Evolutionary conservation across 2,329 filamentous ascomycete genomes (phyloP), one percentile per base, ranked within the genome.

Genomic region (Fusarium fracticaudum): DNA sequence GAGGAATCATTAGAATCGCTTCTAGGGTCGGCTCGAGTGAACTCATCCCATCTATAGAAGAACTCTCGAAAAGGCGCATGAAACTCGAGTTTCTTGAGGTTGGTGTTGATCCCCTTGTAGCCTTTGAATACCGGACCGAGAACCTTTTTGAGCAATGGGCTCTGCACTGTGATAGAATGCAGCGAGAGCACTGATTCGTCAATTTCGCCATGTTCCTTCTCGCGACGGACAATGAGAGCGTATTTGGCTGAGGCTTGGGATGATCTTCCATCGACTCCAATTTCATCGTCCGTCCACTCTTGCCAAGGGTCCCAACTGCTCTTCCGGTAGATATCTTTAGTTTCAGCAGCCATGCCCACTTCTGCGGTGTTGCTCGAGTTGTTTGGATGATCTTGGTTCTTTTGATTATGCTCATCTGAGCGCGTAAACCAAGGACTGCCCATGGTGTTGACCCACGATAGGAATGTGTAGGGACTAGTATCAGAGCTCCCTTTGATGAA

Each of bases 1-100:
- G 26, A 24, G 14, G 6, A n/a, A 6, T 43, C 54, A 11, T 20
- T 3, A 1, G 11, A 9, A 7, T 26, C 13, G 0, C 18, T 40
- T 6, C 3, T 18, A 0, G 64, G 53, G 8, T 50, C 38, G 12
- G 66, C 66, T n/a, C 43, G 35, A 1, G 33, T 18, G 26, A 71
- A 65, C 6, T 64, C 35, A 1, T 60, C 17, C 68, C 54, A 69
- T 13, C 48, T n/a, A 38, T 64, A 69, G 5, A 65, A 65, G 15
- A 71, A 70, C 15, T 70, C 60, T 22, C 50, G 65, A 9, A 33
- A 69, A 18, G 66, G 68, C 17, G 60, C 65, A 8, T 35, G 37
- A 8, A 69, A 69, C 8, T 60, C 48, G 2, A 65, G 43, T 3
- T 60, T 69, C 48, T 45, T 60, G 18, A 71, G 38, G 15, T 69